A percentile compares a stretch with the other conserved stretches of the same genome.
These are phyloP conservation scores for Salvia rosmarinus DNA, from an alignment of 257 asterid species.

Conservation along the genomic window DNA sequence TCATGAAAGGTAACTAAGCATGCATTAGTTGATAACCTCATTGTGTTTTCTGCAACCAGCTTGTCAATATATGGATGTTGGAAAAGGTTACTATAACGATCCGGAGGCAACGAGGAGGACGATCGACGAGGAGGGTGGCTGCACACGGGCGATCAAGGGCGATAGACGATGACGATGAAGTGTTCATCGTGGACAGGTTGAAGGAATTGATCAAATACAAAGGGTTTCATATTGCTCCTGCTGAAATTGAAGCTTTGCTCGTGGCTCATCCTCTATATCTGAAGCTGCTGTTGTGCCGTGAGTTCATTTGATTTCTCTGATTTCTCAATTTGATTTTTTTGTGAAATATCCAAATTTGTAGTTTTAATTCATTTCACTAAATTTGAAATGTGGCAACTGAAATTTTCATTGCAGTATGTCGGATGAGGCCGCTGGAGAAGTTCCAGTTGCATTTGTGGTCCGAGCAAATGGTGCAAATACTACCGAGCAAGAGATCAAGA, in stretches of 20 bases:
- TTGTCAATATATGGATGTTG: not conserved
- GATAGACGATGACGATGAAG: conserved; percentile 50
- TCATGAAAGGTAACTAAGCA: conserved; percentile 51
- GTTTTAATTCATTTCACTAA: not conserved
- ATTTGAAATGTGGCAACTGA: no score
- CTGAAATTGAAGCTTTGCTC: conserved; percentile 62
- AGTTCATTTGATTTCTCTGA: no score
- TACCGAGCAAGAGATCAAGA: conserved; percentile 57
- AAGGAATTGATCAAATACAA: conserved; percentile 64
- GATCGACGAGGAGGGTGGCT: conserved; percentile 59
- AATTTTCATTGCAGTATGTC: conserved; percentile 69
- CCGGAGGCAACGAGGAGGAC: conserved; percentile 55
- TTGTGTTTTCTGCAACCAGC: not conserved
- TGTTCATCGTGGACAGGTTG: conserved; percentile 61
- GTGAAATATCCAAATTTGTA: not conserved
- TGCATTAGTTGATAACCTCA: no score
- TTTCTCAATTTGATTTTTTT: no score
- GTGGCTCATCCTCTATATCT: conserved; percentile 50
- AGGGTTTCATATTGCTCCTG: conserved; percentile 68
- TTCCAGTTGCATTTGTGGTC: conserved; percentile 76
- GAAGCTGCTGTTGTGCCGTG: conserved; percentile 72
- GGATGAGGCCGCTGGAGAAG: conserved; percentile 72
- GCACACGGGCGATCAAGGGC: conserved; percentile 61
- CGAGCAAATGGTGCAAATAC: conserved; percentile 45
- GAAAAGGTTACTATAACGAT: conserved; percentile 54